These are phyloP conservation scores for Fusarium nygamai DNA, from an alignment of 2,329 filamentous ascomycete species.

Conservation along the genomic window DNA sequence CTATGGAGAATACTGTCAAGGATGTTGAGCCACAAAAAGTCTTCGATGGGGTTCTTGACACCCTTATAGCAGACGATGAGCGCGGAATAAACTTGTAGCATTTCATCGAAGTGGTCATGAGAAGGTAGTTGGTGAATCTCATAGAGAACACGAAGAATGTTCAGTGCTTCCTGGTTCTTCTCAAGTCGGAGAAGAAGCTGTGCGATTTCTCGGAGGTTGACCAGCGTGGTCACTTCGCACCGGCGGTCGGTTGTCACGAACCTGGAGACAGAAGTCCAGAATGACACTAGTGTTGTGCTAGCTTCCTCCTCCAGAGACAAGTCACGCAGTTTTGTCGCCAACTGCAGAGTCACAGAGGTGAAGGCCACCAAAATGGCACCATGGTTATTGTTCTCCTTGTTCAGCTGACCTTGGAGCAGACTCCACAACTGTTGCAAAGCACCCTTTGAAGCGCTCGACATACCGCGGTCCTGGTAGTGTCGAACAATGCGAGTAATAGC, in stretches of 20 bases:
- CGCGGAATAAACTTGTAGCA: background rate
- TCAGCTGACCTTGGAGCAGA: background rate
- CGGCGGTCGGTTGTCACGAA: background rate
- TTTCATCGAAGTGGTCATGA: background rate
- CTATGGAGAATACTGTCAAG: background rate
- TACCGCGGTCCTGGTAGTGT: background rate
- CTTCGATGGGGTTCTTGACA: background rate
- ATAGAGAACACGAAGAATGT: background rate
- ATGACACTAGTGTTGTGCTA: background rate
- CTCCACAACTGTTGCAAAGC: background rate
- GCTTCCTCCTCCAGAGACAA: background rate
- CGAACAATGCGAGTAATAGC: background rate
- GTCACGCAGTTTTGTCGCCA: background rate
- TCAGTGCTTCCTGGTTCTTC: background rate
- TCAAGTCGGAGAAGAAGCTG: background rate
- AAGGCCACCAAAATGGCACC: background rate
- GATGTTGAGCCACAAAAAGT: background rate
- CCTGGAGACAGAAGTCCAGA: background rate
- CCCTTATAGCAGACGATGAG: background rate
- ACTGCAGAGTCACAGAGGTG: background rate
- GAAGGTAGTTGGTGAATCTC: background rate
- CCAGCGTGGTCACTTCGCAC: background rate
- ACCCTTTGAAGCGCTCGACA: background rate
- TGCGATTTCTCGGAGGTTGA: background rate
- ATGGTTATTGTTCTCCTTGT: background rate